Percentiles rank a stretch among this genome's conserved stretches.
Conservation (phyloP, 1,284 basidiomycete genomes). For the Ustilago tritici region DNA sequence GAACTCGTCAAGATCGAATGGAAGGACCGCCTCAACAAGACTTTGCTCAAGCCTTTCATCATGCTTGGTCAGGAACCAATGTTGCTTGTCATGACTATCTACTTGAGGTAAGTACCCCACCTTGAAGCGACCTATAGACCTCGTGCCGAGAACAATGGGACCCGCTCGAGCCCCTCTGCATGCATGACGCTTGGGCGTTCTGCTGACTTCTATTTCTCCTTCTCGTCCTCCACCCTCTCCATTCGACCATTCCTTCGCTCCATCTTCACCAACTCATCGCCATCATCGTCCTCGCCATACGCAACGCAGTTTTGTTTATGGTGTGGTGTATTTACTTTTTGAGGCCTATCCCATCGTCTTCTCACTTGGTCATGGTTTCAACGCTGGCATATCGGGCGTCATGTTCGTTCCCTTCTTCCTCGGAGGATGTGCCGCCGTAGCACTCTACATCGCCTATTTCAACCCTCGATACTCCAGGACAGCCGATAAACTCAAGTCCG, state of each 20-base stretch:
- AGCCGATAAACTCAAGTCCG: slow-evolving; percentile 47
- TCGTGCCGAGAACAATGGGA: too few species aligned
- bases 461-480: slow-evolving; percentile 58
- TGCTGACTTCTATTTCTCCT: too few species aligned
- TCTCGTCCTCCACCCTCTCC: too few species aligned
- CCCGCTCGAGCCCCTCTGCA: too few species aligned
- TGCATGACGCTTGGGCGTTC: too few species aligned
- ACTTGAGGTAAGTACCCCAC: slow-evolving; percentile 74
- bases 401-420: slow-evolving; percentile 69
- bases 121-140: too few species aligned
- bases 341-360: slow-evolving; percentile 69
- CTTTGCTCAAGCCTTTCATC: slow-evolving; percentile 76
- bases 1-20: slow-evolving; percentile 50
- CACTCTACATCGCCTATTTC: slow-evolving; percentile 50
- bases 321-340: slow-evolving; percentile 64
- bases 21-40: slow-evolving; percentile 72
- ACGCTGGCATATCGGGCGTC: slow-evolving; percentile 62
- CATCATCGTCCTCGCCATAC: too few species aligned
- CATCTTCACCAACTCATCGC: too few species aligned
- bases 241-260: too few species aligned
- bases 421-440: slow-evolving; percentile 54
- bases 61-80: slow-evolving; percentile 80
- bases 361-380: slow-evolving; percentile 59
- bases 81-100: slow-evolving; percentile 78
- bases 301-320: slow-evolving; percentile 74